Base-by-base conservation (phyloP, 2,329 filamentous ascomycete genomes). In the Diaporthe sp. region DNA sequence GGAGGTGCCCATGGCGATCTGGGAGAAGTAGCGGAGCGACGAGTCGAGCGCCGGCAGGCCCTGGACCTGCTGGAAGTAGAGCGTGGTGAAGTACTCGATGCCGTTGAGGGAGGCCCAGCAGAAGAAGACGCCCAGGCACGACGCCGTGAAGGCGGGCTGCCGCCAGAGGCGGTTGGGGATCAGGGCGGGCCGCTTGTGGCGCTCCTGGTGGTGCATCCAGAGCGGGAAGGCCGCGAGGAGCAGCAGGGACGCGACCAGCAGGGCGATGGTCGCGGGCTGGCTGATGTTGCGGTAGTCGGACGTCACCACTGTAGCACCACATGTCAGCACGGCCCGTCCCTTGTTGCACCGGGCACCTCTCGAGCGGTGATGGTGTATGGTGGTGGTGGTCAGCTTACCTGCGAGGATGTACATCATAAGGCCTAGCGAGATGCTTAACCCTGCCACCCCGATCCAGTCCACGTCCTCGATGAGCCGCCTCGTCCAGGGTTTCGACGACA, bases 121-220 rank as follows among this genome's bases (percentile, higher is more conserved):
- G 3, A 90, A 79, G 13, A 89, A 84, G 0, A 89, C 85, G 1
- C 86, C 86, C 1, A 89, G 78, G 75, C 91, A 93, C 10, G 91
- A 86, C 1, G 84, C 85, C 0, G 89, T 88, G 77, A 92, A 93
- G 2, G 88, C 82, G 0, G 82, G 80, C 42, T 91, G 91, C 4
- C 82, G 85, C 91, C 91, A 92, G 0, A 93, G 81, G 0, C 85
- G 86, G 77, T 92, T 92, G 0, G 91, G 91, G 6, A 93, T 91
- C 3, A 93, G 79, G 0, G 90, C 90, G 19, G 90, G 88, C 9
- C 85, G 84, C 2, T 84, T 82, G 0, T 82, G 80, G 9, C 81
- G 85, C 39, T 87, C 87, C 71, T 90, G 90, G 3, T 84, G 82
- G 2, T 84, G 82, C 74, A 91, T 88, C 91, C 91, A 92, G 28